Base-by-base conservation (phyloP, 495 filamentous ascomycete genomes). In the Podospora conica region DNA sequence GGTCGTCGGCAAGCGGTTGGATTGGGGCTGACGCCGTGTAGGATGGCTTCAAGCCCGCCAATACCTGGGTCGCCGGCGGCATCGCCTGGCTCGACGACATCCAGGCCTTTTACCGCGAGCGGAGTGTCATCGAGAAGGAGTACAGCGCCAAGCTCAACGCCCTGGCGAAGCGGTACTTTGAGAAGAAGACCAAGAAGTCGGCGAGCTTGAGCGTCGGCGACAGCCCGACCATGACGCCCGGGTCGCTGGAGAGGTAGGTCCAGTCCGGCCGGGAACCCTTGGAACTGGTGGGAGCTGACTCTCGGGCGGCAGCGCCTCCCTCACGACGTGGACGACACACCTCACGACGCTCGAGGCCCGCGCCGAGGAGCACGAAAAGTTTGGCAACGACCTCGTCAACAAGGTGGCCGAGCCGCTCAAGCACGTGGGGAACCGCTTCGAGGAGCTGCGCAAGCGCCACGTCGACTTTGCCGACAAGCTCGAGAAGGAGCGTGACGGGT, bases 251-350 rank as follows among this genome's bases (percentile, higher is more conserved):
- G 73, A 94, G 88, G 88, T 88, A 75, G 48, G 78, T 9, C 22
- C 53, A 9, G 28, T 18, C 29, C 53, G 33, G n/a, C 15, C 5
- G 22, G 65, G 28, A 22, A 25, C 57, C 53, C 29, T 57, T 9
- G 22, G 59, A 15, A 56, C n/a, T 60, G 48, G n/a, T 27, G 61
- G 31, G 11, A 29, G 70, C 63, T 65, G 65, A 58, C 55, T 58
- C 65, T 69, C 59, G 68, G 58, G 54, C 12, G 23, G 18, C 67
- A 85, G 93, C 74, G 94, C 96, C 25, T 96, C 92, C 29, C 84
- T 99, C 71, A 97, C 94, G 9, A 98, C 95, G 31, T 99, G 95
- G 95, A 90, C 90, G 11, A 93, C 93, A 9, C 96, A 97, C 77
- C 84, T 99, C 56, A 91, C 85, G 9, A 92, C 93, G 0, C 84